These are phyloP conservation scores for Eimeria sp. DNA, from an alignment of 169 alveolate genomes.

Conservation along the genomic window DNA sequence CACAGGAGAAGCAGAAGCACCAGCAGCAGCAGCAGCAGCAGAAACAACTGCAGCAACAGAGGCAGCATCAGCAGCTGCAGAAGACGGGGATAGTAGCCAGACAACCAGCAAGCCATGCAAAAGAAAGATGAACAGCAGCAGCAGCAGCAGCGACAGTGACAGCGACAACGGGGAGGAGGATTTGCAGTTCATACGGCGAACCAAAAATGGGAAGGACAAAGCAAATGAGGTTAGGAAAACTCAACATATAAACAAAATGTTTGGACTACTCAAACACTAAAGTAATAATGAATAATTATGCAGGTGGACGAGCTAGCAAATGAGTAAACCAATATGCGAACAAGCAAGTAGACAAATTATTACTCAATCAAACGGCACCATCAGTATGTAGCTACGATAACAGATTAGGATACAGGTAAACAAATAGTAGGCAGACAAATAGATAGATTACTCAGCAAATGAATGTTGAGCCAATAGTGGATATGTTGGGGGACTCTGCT, in stretches of 20 bases:
- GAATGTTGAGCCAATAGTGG: no score
- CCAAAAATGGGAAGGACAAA: no score
- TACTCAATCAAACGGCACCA: no score
- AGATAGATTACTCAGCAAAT: no score
- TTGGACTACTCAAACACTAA: neutral
- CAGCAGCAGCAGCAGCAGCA: neutral
- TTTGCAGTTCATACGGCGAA: neutral
- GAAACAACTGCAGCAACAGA: neutral
- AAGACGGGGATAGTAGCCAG: neutral
- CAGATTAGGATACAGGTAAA: no score
- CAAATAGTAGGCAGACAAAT: no score
- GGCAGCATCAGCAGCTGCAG: neutral
- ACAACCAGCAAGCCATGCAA: neutral
- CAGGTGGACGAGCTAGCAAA: neutral
- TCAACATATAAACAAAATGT: neutral
- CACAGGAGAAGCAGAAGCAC: neutral
- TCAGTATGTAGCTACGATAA: no score
- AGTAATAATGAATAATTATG: neutral
- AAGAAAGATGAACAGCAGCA: neutral
- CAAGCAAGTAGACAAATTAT: no score
- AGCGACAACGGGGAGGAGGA: slow-evolving; percentile 15
- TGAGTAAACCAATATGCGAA: no score
- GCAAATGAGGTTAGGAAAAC: no score
- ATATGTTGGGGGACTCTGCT: no score
- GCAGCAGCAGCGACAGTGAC: slow-evolving; percentile 18